Percentiles rank a stretch among this genome's conserved stretches.
These are phyloP conservation scores for Clonostachys chloroleuca DNA, from an alignment of 2,329 filamentous ascomycete genomes.

Conservation along the genomic window DNA sequence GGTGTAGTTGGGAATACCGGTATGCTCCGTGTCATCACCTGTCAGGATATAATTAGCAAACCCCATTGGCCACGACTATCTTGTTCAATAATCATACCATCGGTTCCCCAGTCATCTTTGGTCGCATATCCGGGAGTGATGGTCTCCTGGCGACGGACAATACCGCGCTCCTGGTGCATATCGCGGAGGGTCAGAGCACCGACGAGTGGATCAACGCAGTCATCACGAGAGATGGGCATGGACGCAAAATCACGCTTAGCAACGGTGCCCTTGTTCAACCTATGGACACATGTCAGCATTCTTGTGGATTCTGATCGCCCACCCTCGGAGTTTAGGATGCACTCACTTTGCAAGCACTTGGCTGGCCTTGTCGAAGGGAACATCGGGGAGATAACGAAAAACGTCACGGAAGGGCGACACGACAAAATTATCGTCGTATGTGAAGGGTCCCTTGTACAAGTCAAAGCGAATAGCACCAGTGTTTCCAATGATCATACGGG, in stretches of 20 bases:
- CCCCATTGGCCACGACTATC: not conserved
- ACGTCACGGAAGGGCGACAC: slow-evolving; percentile 49
- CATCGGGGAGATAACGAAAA: slow-evolving; percentile 48
- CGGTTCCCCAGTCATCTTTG: slow-evolving; percentile 50
- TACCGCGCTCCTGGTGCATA: slow-evolving; percentile 20
- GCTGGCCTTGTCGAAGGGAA: slow-evolving; percentile 39
- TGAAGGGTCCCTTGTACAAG: slow-evolving; percentile 58
- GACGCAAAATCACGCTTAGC: slow-evolving; percentile 27
- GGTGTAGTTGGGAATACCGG: slow-evolving; percentile 35
- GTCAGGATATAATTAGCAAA: not conserved
- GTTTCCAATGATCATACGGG: slow-evolving; percentile 56
- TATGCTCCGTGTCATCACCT: slow-evolving; percentile 52
- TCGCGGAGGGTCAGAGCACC: slow-evolving; percentile 12
- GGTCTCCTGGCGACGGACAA: slow-evolving; percentile 42
- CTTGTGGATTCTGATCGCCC: not conserved
- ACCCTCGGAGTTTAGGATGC: not conserved
- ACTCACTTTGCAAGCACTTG: slow-evolving; percentile 18
- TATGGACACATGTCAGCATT: slow-evolving; percentile 1
- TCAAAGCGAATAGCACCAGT: slow-evolving; percentile 59
- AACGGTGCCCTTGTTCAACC: slow-evolving; percentile 35
- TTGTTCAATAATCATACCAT: slow-evolving; percentile 12
- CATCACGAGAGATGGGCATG: slow-evolving; percentile 30
- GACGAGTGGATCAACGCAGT: slow-evolving; percentile 41
- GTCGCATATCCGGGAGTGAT: slow-evolving; percentile 48
- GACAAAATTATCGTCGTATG: slow-evolving; percentile 46